Percentiles rank a stretch among this genome's conserved stretches.
phyloP scores from a whole-genome alignment of 2,329 filamentous ascomycete genomes.

The Lasiodiplodia theobromae region DNA sequence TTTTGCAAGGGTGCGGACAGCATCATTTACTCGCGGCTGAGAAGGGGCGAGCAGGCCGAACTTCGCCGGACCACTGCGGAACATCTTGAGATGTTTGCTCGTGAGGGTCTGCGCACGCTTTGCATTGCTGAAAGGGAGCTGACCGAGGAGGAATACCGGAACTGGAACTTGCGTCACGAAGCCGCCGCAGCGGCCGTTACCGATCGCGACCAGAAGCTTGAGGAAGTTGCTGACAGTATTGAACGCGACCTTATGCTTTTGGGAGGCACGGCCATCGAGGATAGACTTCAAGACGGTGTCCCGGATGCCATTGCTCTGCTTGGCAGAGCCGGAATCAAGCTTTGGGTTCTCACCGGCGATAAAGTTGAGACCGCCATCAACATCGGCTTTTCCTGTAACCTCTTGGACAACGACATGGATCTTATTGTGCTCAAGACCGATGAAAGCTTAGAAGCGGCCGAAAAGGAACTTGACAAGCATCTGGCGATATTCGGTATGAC shows the following conservation, averaged over 20 bases:
- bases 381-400: conserved; percentile 98
- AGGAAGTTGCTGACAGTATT: conserved; percentile 86
- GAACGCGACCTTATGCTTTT: conserved; percentile 88
- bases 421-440: conserved; percentile 87
- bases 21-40: conserved; percentile 92
- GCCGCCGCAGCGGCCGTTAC: conserved; percentile 82
- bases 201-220: conserved; percentile 90
- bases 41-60: conserved; percentile 83
- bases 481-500: conserved; percentile 77
- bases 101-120: conserved; percentile 91
- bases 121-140: conserved; percentile 89
- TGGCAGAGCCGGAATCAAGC: conserved; percentile 92
- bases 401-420: conserved; percentile 98
- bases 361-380: conserved; percentile 99
- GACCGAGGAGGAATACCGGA: conserved; percentile 79
- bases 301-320: conserved; percentile 93
- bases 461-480: conserved; percentile 76
- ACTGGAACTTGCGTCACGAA: conserved; percentile 88
- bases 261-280: conserved; percentile 96
- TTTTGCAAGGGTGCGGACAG: conserved; percentile 99
- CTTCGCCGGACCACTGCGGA: conserved; percentile 85
- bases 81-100: conserved; percentile 95
- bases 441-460: conserved; percentile 69
- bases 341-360: conserved; percentile 98
- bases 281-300: conserved; percentile 94